These are phyloP conservation scores for Aspergillus udagawae DNA, from an alignment of 2,329 filamentous ascomycete species.

Conservation along the genomic window DNA sequence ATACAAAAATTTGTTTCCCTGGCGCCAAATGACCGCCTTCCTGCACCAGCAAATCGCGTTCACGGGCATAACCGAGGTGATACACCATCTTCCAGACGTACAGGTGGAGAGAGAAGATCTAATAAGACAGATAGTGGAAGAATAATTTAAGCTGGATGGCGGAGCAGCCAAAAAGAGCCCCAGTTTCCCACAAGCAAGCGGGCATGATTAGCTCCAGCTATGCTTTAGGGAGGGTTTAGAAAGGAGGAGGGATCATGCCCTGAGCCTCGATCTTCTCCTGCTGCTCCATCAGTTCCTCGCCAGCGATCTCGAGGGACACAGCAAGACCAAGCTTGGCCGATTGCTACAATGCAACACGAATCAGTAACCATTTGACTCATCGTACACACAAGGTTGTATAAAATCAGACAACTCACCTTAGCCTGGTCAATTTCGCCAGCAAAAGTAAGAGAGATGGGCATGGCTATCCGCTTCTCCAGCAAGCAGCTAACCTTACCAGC, in stretches of 20 bases:
- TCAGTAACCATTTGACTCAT: slow-evolving; percentile 11
- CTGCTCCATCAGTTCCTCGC: slow-evolving; percentile 83
- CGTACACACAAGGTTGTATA: background rate
- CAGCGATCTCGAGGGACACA: slow-evolving; percentile 81
- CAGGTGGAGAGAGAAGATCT: slow-evolving; percentile 37
- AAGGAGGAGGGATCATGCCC: slow-evolving; percentile 47
- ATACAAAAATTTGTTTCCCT: slow-evolving; percentile 36
- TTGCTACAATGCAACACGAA: slow-evolving; percentile 57
- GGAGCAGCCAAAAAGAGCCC: slow-evolving; percentile 7
- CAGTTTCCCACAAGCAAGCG: slow-evolving; percentile 3
- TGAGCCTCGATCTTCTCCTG: slow-evolving; percentile 56
- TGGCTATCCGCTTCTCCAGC: slow-evolving; percentile 92
- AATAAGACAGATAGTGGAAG: slow-evolving; percentile 41
- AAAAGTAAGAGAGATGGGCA: slow-evolving; percentile 89
- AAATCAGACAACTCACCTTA: slow-evolving; percentile 62
- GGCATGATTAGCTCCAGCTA: slow-evolving; percentile 13
- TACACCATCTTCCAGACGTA: slow-evolving; percentile 31
- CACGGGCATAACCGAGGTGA: slow-evolving; percentile 29
- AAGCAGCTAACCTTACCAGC: slow-evolving; percentile 89
- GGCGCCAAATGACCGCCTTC: slow-evolving; percentile 35
- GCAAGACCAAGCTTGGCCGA: slow-evolving; percentile 91
- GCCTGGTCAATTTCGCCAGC: slow-evolving; percentile 94
- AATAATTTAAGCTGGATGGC: slow-evolving; percentile 23
- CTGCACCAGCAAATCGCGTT: slow-evolving; percentile 31
- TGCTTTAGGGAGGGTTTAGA: slow-evolving; percentile 32